Evolutionary conservation across 257 asterid species (phyloP), one percentile per base, ranked within the genome.

Genomic region (Salvia hispanica): DNA sequence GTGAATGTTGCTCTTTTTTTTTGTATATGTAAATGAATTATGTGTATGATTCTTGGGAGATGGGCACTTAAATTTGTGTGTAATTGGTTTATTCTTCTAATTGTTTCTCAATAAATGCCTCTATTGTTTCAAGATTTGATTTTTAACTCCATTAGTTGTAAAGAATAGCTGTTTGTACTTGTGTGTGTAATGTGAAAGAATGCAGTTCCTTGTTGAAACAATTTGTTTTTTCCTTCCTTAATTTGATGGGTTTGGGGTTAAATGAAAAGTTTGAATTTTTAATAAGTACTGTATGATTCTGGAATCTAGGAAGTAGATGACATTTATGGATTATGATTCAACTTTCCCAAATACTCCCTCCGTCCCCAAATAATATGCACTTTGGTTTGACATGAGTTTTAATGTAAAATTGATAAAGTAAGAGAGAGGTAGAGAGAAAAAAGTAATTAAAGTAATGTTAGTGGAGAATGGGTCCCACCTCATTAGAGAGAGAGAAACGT

Each of bases 71-170:
- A 25, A 25, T 25, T 25, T 25, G 3, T 25, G 31, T 48, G 28
- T 58, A 59, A 4, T 50, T 60, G 34, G 9, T 54, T 21, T 21
- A 12, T 57, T 65, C 13, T 25, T 28, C 1, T 31, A 9, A 39
- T 40, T 68, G 16, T 45, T 46, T 9, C 48, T 53, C 15, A 25
- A 42, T 16, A 21, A 62, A 62, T 53, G 47, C 31, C 31, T 43
- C n/a, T 42, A 44, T 33, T 64, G 21, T 37, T 55, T 9, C 56
- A 62, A 28, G 57, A 61, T 74, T 62, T 14, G 62, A 47, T 34
- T 25, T 56, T 64, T 18, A 31, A 6, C 10, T 53, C 36, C 46
- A 39, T 39, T 15, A 25, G 31, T 25, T 1, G 31, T 25, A 25
- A 25, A 25, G 31, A 25, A 25, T 25, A 2, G 31, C 1, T 25